Evolutionary conservation across 139 green algal species (phyloP).

Genomic region (Picochlorum sp.): DNA sequence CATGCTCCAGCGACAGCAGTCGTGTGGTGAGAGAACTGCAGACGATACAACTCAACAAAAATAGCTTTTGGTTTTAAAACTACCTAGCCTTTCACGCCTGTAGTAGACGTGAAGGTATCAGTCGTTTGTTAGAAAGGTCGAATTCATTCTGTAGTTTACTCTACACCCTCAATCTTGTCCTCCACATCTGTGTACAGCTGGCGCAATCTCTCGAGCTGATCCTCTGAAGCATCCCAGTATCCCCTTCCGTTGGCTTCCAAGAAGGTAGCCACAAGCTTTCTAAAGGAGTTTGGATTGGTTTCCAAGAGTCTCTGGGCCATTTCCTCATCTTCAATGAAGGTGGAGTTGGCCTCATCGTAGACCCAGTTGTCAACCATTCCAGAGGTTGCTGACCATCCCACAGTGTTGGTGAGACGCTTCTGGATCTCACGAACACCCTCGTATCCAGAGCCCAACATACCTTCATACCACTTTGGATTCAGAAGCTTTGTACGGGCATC

Average conservation of each 20-base stretch:
- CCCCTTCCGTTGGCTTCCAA: constrained; percentile 96
- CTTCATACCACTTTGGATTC: constrained; percentile 99
- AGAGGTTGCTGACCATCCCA: constrained; percentile 94
- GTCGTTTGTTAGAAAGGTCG: neutral
- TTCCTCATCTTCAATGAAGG: constrained; percentile 83
- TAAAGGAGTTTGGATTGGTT: constrained; percentile 94
- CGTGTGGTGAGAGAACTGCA: neutral
- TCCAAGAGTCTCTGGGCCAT: constrained; percentile 83
- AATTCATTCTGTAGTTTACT: constrained; percentile 39
- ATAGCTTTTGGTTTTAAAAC: no score
- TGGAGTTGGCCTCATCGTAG: constrained; percentile 94
- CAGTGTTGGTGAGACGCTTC: constrained; percentile 99
- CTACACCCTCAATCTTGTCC: constrained; percentile 98
- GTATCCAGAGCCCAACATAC: constrained; percentile 90
- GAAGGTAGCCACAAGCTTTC: constrained; percentile 92
- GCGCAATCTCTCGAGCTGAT: constrained; percentile 87
- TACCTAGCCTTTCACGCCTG: no score
- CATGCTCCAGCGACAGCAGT: constrained; percentile 1
- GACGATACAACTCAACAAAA: neutral
- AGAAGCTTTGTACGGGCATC: constrained; percentile 99
- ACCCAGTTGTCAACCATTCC: constrained; percentile 98
- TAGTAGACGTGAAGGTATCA: neutral
- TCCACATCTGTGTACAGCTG: constrained; percentile 83
- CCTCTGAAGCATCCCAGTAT: constrained; percentile 89
- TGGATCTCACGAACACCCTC: constrained; percentile 99